phyloP scores from a whole-genome alignment of 1,284 basidiomycete species.

The Mycena citricolor region DNA sequence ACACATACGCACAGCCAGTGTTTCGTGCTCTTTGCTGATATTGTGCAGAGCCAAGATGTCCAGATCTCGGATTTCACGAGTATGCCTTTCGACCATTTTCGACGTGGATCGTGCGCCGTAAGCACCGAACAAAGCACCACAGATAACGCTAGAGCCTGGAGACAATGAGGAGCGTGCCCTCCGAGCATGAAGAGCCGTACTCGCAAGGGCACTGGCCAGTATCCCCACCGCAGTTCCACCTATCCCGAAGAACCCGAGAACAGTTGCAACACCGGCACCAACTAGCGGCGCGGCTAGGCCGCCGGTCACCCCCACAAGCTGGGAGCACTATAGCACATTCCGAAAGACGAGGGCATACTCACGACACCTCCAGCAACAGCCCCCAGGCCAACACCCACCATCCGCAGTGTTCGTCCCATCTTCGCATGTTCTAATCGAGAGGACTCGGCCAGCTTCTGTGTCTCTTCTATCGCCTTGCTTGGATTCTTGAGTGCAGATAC shows the following conservation, averaged over 20 bases:
- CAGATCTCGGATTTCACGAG: conserved; percentile 54
- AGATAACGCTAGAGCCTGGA: conserved; percentile 51
- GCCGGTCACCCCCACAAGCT: conserved; percentile 54
- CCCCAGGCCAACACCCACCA: conserved; percentile 51
- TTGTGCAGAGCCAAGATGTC: conserved; percentile 46
- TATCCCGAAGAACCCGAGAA: conserved; percentile 52
- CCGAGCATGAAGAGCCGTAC: conserved; percentile 7
- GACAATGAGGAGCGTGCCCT: too few species aligned
- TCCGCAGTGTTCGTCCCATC: conserved; percentile 41
- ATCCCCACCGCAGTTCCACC: conserved; percentile 55
- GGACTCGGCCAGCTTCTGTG: conserved; percentile 42
- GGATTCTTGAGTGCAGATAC: conserved; percentile 52
- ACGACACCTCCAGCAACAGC: conserved; percentile 54
- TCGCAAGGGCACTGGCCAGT: conserved; percentile 53
- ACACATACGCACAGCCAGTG: conserved; percentile 53
- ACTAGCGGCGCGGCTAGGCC: conserved; percentile 58
- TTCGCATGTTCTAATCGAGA: conserved; percentile 44
- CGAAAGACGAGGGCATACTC: conserved; percentile 1
- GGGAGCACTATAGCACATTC: background rate
- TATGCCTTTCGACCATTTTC: conserved; percentile 50
- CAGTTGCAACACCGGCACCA: conserved; percentile 50
- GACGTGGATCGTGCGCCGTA: conserved; percentile 54
- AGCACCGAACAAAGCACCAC: conserved; percentile 56
- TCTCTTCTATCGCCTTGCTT: conserved; percentile 43
- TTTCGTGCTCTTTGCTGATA: conserved; percentile 36